These are phyloP conservation scores for Neltuma alba DNA, from an alignment of 306 rosid genomes.

Conservation along the genomic window DNA sequence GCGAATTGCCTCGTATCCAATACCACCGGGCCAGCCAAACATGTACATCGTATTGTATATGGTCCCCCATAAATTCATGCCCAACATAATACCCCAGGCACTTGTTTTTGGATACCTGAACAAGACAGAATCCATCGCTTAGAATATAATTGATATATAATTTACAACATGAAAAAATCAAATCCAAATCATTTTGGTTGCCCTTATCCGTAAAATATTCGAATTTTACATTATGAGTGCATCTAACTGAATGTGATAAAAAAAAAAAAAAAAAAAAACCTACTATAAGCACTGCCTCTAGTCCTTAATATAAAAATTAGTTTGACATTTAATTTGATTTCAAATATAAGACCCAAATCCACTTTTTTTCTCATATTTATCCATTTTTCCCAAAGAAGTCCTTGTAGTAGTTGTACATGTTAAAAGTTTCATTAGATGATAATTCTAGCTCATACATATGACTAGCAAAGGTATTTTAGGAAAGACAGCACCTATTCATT, in stretches of 20 bases:
- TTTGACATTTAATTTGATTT: no score
- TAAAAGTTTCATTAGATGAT: no score
- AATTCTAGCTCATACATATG: no score
- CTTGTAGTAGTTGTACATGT: no score
- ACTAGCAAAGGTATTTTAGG: no score
- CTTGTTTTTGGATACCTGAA: conserved; percentile 89
- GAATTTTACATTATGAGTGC: conserved; percentile 1
- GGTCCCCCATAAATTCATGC: conserved; percentile 99
- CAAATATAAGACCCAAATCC: no score
- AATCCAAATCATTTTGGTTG: conserved; percentile 16
- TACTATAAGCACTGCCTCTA: no score
- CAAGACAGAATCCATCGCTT: conserved; percentile 31
- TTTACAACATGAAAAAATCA: conserved; percentile 1
- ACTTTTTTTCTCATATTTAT: no score
- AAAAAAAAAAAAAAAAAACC: no score
- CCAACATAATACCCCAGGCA: conserved; percentile 98
- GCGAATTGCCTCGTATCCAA: conserved; percentile 78
- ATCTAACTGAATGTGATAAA: neutral
- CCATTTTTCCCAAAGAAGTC: no score
- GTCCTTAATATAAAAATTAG: no score
- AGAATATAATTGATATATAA: neutral
- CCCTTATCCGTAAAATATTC: neutral
- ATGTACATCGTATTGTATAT: conserved; percentile 85
- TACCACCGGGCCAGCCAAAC: conserved; percentile 85
- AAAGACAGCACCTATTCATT: no score